These are phyloP conservation scores for Scedosporium aurantiacum DNA, from an alignment of 2,329 filamentous ascomycete species.

Conservation along the genomic window DNA sequence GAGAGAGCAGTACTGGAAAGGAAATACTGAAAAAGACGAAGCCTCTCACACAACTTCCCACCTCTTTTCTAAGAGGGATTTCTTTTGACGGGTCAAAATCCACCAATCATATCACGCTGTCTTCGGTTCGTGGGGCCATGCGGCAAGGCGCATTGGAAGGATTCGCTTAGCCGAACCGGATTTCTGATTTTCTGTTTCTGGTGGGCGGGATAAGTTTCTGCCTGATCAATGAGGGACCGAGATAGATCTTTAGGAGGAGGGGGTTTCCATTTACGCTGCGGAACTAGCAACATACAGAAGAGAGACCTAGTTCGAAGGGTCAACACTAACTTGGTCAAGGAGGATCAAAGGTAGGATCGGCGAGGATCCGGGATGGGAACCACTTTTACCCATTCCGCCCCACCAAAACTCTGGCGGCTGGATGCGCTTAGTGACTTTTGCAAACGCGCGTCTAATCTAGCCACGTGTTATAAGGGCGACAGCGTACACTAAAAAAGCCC, in stretches of 20 bases:
- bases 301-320: no score
- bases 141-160: conserved; percentile 1
- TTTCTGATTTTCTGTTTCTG: not conserved
- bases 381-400: no score
- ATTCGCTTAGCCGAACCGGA: conserved; percentile 1
- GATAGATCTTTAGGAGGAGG: no score
- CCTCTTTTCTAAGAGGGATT: not conserved
- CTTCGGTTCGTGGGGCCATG: not conserved
- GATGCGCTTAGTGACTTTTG: not conserved
- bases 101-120: not conserved
- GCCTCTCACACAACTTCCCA: not conserved
- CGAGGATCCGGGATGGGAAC: not conserved
- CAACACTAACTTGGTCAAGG: no score
- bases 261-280: no score
- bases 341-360: not conserved
- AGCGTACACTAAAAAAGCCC: not conserved
- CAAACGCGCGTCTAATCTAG: not conserved
- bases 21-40: not conserved
- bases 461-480: not conserved
- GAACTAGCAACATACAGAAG: no score
- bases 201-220: not conserved
- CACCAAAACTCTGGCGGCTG: not conserved
- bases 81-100: not conserved
- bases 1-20: not conserved
- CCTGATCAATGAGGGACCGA: not conserved